Percentiles rank a stretch among this genome's conserved stretches.
These are phyloP conservation scores for Metroxylon sagu DNA, from an alignment of 176 grass and related monocot genomes.

Conservation along the genomic window DNA sequence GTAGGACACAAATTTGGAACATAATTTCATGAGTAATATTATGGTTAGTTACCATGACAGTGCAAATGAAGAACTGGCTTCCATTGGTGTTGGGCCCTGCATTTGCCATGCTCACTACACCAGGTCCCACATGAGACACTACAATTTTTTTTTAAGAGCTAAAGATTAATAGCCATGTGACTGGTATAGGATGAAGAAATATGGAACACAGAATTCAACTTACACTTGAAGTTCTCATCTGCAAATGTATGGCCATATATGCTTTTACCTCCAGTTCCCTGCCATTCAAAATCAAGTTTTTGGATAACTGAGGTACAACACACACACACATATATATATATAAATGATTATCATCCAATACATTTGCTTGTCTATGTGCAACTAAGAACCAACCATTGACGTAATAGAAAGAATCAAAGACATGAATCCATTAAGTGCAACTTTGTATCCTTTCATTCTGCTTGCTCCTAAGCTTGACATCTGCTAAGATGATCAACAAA, in stretches of 20 bases:
- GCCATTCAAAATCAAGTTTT: slow-evolving; percentile 12
- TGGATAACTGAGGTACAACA: no score
- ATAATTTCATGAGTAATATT: no score
- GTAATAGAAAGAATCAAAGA: no score
- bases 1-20: no score
- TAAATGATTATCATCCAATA: no score
- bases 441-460: no score
- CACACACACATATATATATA: no score
- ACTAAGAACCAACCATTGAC: no score
- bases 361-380: no score
- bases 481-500: no score
- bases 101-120: neutral
- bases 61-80: neutral
- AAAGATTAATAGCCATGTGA: slow-evolving; percentile 2
- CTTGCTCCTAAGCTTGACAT: no score
- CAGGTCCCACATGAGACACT: neutral
- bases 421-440: no score
- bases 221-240: slow-evolving; percentile 1
- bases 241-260: neutral
- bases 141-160: neutral
- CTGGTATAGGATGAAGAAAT: neutral
- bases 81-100: neutral
- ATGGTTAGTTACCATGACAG: neutral
- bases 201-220: neutral
- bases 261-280: neutral